These are phyloP conservation scores for Mycena floridula DNA, from an alignment of 768 basidiomycete genomes.

Conservation along the genomic window DNA sequence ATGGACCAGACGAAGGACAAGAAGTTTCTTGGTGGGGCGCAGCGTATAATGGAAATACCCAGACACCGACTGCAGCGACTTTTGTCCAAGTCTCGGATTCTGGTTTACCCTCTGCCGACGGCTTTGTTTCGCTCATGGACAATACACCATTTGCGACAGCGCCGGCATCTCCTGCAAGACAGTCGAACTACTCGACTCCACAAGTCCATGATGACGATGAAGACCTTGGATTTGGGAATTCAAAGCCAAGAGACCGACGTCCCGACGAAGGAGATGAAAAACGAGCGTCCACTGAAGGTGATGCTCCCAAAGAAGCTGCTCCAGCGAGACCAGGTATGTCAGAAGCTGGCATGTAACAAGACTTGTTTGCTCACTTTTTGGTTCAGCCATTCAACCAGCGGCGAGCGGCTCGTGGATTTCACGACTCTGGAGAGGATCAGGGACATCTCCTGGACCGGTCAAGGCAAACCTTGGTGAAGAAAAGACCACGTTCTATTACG, in stretches of 20 bases:
- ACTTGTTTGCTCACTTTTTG: too few species aligned
- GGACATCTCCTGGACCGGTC: slow-evolving; percentile 69
- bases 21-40: slow-evolving; percentile 64
- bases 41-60: slow-evolving; percentile 26
- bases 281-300: slow-evolving; percentile 15
- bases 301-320: slow-evolving; percentile 9
- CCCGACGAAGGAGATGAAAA: slow-evolving; percentile 24
- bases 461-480: slow-evolving; percentile 93
- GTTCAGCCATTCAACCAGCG: too few species aligned
- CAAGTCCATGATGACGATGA: slow-evolving; percentile 65
- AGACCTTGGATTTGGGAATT: slow-evolving; percentile 89
- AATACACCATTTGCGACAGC: slow-evolving; percentile 37
- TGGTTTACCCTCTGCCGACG: slow-evolving; percentile 38
- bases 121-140: slow-evolving; percentile 85
- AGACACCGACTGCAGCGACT: slow-evolving; percentile 64
- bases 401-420: slow-evolving; percentile 65
- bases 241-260: slow-evolving; percentile 32
- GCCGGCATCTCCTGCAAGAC: slow-evolving; percentile 15
- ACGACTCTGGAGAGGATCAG: slow-evolving; percentile 72
- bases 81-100: slow-evolving; percentile 51
- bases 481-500: slow-evolving; percentile 78
- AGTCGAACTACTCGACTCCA: slow-evolving; percentile 7
- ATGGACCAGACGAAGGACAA: slow-evolving; percentile 23
- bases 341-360: not conserved
- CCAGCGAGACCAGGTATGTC: slow-evolving; percentile 23